Percentiles rank a stretch among this genome's conserved stretches.
Conservation (phyloP, 352 stramenopile species). For the Phytopythium litorale region DNA sequence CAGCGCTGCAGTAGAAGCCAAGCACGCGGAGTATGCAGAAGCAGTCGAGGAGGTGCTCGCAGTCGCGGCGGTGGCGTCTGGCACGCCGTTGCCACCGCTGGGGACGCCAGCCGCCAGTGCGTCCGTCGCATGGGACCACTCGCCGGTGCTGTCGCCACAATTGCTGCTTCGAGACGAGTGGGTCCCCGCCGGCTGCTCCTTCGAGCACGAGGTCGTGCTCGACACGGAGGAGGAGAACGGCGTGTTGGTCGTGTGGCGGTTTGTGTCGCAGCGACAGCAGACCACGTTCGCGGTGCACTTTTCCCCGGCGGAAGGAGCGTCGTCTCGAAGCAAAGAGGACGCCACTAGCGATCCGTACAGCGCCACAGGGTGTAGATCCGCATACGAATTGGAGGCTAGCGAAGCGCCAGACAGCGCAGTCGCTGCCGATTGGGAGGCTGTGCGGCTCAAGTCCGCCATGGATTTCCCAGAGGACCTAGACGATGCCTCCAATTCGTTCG, state of each 20-base stretch:
- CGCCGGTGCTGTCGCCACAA: not conserved
- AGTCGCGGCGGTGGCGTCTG: not conserved
- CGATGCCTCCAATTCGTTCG: not conserved
- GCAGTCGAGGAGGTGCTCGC: constrained; percentile 14
- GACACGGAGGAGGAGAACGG: constrained; percentile 1
- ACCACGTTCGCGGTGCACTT: constrained; percentile 29
- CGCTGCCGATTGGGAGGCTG: constrained; percentile 7
- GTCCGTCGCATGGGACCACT: not conserved
- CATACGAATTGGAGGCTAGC: not conserved
- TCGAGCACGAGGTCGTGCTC: constrained; percentile 19
- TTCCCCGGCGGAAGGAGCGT: not conserved
- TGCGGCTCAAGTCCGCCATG: constrained; percentile 28
- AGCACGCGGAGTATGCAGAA: constrained; percentile 15
- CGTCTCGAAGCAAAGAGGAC: constrained; percentile 4
- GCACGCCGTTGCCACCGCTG: not conserved
- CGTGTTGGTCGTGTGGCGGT: constrained; percentile 39
- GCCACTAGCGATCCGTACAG: constrained; percentile 21
- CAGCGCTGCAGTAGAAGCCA: not conserved
- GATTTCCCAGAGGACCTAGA: constrained; percentile 11
- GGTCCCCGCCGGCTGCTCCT: constrained; percentile 23
- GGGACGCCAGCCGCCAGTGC: not conserved
- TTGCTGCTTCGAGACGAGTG: constrained; percentile 7
- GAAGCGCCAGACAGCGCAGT: constrained; percentile 5
- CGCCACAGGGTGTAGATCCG: not conserved
- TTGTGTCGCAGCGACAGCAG: constrained; percentile 21